phyloP scores from a whole-genome alignment of 306 rosid genomes.

The Senna tora region DNA sequence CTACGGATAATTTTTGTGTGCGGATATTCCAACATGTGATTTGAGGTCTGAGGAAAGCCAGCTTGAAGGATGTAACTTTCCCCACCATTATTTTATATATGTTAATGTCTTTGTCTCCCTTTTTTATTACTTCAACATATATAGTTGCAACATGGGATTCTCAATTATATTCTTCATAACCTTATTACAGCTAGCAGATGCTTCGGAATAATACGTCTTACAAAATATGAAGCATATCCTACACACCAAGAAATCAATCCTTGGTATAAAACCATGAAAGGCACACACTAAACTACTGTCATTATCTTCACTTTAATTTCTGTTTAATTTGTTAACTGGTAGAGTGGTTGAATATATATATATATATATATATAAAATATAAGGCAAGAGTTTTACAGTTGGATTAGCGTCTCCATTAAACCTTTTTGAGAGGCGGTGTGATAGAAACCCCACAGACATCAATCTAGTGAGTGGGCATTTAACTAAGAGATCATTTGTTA shows the following conservation, averaged over 20 bases:
- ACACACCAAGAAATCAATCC: too few relatives aligned
- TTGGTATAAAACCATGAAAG: too few relatives aligned
- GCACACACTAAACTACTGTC: too few relatives aligned
- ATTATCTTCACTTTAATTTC: too few relatives aligned
- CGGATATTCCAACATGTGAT: slow-evolving; percentile 50
- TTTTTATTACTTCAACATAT: slow-evolving; percentile 24
- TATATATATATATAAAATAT: too few relatives aligned
- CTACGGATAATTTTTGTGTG: slow-evolving; percentile 38
- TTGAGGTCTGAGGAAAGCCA: slow-evolving; percentile 35
- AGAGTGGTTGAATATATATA: not conserved
- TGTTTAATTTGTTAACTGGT: not conserved
- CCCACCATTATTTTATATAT: too few relatives aligned
- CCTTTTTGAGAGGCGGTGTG: not conserved
- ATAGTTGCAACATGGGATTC: slow-evolving; percentile 29
- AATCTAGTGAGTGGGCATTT: slow-evolving; percentile 44
- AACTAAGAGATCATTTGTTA: slow-evolving; percentile 25
- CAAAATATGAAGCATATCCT: too few relatives aligned
- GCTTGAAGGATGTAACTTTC: slow-evolving; percentile 32
- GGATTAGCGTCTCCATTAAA: not conserved
- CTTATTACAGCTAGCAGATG: too few relatives aligned
- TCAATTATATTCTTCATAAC: slow-evolving; percentile 21
- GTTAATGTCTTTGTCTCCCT: slow-evolving; percentile 20
- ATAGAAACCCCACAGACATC: slow-evolving; percentile 10
- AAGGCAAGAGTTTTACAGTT: too few relatives aligned
- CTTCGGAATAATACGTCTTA: too few relatives aligned